phyloP scores from a whole-genome alignment of 148 eudicot species.

The Limonium bicolor region DNA sequence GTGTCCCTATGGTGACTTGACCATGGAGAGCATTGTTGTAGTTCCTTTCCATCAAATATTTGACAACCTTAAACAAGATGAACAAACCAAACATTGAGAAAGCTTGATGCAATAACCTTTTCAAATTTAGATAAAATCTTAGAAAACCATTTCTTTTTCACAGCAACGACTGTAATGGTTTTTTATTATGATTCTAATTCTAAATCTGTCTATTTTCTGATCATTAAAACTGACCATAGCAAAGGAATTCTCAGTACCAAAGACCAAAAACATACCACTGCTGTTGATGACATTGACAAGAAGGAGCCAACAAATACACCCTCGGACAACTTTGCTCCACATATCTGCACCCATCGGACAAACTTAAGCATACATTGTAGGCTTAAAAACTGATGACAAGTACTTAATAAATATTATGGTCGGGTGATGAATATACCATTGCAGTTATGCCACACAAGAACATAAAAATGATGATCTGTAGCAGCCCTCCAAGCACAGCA shows the following conservation, averaged over 20 bases:
- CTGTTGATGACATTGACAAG: constrained; percentile 98
- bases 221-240: too few relatives aligned
- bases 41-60: constrained; percentile 70
- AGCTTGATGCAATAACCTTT: too few relatives aligned
- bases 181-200: too few relatives aligned
- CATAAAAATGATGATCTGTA: constrained; percentile 76
- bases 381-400: constrained; percentile 1
- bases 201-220: too few relatives aligned
- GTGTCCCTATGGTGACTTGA: constrained; percentile 98
- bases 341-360: constrained; percentile 37
- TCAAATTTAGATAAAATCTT: too few relatives aligned
- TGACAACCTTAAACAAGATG: constrained; percentile 40
- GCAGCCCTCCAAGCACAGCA: constrained; percentile 93
- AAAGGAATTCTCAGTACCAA: too few relatives aligned
- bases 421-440: constrained; percentile 28
- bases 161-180: constrained; percentile 1
- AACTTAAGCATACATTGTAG: constrained; percentile 4
- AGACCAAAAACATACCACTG: constrained; percentile 47
- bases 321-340: constrained; percentile 95
- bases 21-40: constrained; percentile 78
- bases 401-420: neutral
- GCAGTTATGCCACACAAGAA: constrained; percentile 76
- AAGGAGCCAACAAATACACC: constrained; percentile 97
- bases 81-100: neutral
- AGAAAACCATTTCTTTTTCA: neutral